These are phyloP conservation scores for Spergularia bocconei DNA, from an alignment of 148 eudicot species.

Conservation along the genomic window DNA sequence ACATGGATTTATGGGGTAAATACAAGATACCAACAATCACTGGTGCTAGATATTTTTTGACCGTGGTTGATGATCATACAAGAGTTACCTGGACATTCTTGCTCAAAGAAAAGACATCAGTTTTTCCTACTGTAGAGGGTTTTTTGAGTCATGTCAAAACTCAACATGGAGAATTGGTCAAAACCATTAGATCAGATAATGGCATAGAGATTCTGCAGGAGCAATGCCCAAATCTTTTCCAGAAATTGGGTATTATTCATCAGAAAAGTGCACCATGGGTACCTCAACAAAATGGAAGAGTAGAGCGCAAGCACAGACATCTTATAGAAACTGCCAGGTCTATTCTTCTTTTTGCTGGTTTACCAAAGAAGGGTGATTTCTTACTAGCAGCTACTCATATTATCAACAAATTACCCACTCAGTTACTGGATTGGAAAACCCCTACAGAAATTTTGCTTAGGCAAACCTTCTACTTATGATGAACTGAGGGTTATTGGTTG, in stretches of 20 bases:
- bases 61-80: not conserved
- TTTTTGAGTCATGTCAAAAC: not conserved
- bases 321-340: not conserved
- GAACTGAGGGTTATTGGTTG: not conserved
- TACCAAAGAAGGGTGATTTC: not conserved
- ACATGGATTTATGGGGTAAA: not conserved
- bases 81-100: not conserved
- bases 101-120: not conserved
- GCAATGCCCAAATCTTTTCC: not conserved
- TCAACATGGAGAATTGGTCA: too few species aligned
- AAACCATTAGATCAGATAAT: not conserved
- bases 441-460: not conserved
- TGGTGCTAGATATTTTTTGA: not conserved
- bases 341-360: not conserved
- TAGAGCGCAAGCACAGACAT: not conserved
- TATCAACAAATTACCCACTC: not conserved
- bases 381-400: not conserved
- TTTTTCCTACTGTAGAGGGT: not conserved
- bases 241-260: not conserved
- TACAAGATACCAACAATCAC: not conserved
- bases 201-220: not conserved
- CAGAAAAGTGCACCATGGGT: not conserved
- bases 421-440: not conserved
- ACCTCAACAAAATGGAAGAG: slow-evolving; percentile 8
- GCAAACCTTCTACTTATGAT: not conserved